A percentile compares a stretch with the other conserved stretches of the same genome.
Conservation (phyloP, 73 alveolate genomes). For the Halteria grandinella region DNA sequence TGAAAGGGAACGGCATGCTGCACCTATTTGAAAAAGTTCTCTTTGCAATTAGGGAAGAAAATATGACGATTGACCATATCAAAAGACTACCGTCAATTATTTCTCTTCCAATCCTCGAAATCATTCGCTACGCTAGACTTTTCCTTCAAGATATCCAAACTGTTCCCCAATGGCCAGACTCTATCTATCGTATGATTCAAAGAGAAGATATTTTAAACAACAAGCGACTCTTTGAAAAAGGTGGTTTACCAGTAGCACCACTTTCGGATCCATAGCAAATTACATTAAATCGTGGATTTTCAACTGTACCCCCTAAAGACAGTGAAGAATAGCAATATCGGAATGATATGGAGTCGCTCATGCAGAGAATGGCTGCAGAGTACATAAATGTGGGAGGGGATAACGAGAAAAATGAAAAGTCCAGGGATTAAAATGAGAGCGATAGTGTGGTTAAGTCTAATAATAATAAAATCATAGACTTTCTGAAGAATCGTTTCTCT, state of each 20-base stretch:
- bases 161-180: slow-evolving; percentile 64
- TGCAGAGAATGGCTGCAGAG: slow-evolving; percentile 10
- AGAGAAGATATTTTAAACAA: slow-evolving; percentile 65
- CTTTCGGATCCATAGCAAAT: background rate
- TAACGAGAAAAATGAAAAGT: slow-evolving; percentile 4
- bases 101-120: slow-evolving; percentile 64
- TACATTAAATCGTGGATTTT: slow-evolving; percentile 33
- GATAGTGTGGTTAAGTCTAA: no score
- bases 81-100: slow-evolving; percentile 59
- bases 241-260: no score
- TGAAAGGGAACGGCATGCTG: background rate
- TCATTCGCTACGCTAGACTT: slow-evolving; percentile 47
- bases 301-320: slow-evolving; percentile 44
- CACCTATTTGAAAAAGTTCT: slow-evolving; percentile 59
- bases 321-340: slow-evolving; percentile 30
- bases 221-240: slow-evolving; percentile 30
- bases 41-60: slow-evolving; percentile 53
- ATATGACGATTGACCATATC: slow-evolving; percentile 31
- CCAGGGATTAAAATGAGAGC: no score
- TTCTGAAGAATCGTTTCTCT: slow-evolving; percentile 42
- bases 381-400: background rate
- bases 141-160: slow-evolving; percentile 32
- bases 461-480: slow-evolving; percentile 23
- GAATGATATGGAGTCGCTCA: slow-evolving; percentile 17
- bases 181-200: slow-evolving; percentile 49